These are phyloP conservation scores for Phytopythium sindhum DNA, from an alignment of 352 stramenopile genomes.

Conservation along the genomic window DNA sequence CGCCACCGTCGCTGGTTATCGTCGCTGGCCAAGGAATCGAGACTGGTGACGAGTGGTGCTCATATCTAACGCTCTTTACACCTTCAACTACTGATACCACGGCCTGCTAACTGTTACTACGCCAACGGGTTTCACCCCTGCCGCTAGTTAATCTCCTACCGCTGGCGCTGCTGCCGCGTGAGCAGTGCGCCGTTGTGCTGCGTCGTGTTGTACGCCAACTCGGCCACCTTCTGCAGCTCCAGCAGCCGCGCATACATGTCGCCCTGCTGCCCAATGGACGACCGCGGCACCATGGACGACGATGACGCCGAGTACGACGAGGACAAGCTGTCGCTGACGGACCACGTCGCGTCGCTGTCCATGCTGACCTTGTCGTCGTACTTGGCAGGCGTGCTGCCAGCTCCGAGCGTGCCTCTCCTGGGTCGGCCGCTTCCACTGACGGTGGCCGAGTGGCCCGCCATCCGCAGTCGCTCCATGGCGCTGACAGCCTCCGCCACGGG, in stretches of 20 bases:
- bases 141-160: background rate
- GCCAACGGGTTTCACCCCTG: background rate
- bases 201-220: constrained; percentile 46
- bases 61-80: background rate
- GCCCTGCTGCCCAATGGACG: background rate
- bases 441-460: background rate
- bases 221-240: constrained; percentile 44
- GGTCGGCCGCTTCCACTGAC: background rate
- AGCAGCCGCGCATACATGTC: constrained; percentile 22
- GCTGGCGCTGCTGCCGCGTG: constrained; percentile 20
- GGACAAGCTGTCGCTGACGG: constrained; percentile 4
- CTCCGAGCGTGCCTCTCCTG: background rate
- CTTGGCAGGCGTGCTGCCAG: background rate
- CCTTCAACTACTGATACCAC: background rate
- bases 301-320: constrained; percentile 9
- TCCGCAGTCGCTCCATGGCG: background rate
- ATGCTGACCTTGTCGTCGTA: background rate
- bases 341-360: constrained; percentile 5
- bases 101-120: background rate
- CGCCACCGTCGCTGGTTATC: too few species aligned
- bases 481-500: background rate
- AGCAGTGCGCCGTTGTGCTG: constrained; percentile 50
- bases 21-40: too few species aligned
- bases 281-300: background rate
- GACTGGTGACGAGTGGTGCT: background rate